Percentiles rank a stretch among this genome's conserved stretches.
phyloP scores from a whole-genome alignment of 139 green algal genomes.

The Coelastrella sp. region DNA sequence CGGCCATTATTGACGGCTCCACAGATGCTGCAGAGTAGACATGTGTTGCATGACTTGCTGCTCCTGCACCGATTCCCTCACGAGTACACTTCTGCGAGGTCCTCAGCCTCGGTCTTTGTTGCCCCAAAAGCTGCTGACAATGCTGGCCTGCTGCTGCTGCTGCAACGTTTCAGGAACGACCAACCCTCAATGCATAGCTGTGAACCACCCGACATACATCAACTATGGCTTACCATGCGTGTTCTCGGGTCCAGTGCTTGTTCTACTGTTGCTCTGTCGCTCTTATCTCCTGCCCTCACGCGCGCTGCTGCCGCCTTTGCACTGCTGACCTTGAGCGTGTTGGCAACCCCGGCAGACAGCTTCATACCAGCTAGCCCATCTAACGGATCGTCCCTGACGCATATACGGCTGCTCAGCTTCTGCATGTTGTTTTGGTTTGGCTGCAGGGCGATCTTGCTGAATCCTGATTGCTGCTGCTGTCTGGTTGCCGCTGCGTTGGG shows the following conservation, averaged over 20 bases:
- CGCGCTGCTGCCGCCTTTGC: slow-evolving; percentile 69
- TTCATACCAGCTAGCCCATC: slow-evolving; percentile 64
- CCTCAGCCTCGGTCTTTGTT: too few species aligned
- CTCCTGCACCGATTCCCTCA: too few species aligned
- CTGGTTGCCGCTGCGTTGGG: slow-evolving; percentile 16
- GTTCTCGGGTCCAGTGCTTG: slow-evolving; percentile 94
- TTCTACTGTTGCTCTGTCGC: slow-evolving; percentile 92
- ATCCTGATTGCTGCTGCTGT: slow-evolving; percentile 26
- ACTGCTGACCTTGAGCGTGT: slow-evolving; percentile 54
- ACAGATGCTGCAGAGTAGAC: too few species aligned
- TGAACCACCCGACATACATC: neutral
- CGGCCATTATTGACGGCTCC: too few species aligned
- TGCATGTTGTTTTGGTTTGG: slow-evolving; percentile 62
- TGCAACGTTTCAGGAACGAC: too few species aligned
- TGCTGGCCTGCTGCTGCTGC: too few species aligned
- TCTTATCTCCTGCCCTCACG: slow-evolving; percentile 75
- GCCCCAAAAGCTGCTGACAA: too few species aligned
- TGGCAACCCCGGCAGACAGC: slow-evolving; percentile 58
- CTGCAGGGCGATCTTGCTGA: slow-evolving; percentile 53
- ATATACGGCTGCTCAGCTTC: slow-evolving; percentile 70
- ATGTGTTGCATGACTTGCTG: too few species aligned
- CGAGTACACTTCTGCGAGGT: too few species aligned
- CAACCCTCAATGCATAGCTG: too few species aligned
- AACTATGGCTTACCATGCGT: slow-evolving; percentile 78
- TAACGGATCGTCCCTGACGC: slow-evolving; percentile 61